These are phyloP conservation scores for Olyra latifolia DNA, from an alignment of 176 grass and related monocot genomes.

Conservation along the genomic window DNA sequence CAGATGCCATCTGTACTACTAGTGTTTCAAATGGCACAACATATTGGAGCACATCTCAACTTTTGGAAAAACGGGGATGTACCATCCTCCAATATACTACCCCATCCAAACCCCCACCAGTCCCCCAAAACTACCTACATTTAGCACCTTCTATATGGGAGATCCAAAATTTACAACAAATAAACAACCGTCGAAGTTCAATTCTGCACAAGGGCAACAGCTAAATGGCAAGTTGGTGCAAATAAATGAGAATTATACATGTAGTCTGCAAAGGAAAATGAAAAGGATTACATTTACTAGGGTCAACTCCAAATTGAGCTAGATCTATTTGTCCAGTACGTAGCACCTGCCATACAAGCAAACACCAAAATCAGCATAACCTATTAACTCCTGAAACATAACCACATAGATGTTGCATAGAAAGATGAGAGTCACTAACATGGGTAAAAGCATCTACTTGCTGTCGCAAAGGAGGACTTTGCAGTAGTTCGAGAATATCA, in stretches of 20 bases:
- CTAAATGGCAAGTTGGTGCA: background rate
- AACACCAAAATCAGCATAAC: slow-evolving; percentile 30
- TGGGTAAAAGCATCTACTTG: slow-evolving; percentile 94
- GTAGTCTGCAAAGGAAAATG: background rate
- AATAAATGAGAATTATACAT: background rate
- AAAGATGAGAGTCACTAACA: slow-evolving; percentile 44
- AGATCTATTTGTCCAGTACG: slow-evolving; percentile 90
- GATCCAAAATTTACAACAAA: background rate
- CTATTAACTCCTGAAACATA: slow-evolving; percentile 6
- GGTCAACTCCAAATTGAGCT: slow-evolving; percentile 87
- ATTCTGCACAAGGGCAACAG: background rate
- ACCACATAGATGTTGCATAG: background rate
- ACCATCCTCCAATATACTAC: background rate
- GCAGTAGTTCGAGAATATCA: slow-evolving; percentile 91
- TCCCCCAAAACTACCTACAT: background rate
- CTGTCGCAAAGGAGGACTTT: slow-evolving; percentile 89
- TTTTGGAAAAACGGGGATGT: background rate
- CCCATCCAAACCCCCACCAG: background rate
- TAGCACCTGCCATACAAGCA: slow-evolving; percentile 61
- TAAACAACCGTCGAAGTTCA: background rate
- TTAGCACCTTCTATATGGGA: background rate
- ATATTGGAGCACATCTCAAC: background rate
- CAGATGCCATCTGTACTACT: background rate
- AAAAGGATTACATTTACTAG: slow-evolving; percentile 77
- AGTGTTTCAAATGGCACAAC: background rate